These are phyloP conservation scores for Phytophthora boehmeriae DNA, from an alignment of 352 stramenopile genomes.

Conservation along the genomic window DNA sequence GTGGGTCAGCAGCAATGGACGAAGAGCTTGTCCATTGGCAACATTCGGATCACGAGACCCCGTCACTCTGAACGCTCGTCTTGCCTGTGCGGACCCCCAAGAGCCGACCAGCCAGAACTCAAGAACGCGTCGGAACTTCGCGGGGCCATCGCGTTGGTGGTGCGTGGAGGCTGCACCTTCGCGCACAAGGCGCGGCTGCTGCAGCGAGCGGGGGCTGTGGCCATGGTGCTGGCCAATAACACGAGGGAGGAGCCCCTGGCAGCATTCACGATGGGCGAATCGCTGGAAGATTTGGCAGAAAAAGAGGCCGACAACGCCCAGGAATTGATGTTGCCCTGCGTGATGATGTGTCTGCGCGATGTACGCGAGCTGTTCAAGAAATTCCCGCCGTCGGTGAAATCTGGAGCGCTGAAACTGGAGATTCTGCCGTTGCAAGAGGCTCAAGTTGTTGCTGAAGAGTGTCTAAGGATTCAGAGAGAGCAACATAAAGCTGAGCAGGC, in stretches of 20 bases:
- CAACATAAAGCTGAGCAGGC: slow-evolving; percentile 19
- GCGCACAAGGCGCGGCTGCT: slow-evolving; percentile 63
- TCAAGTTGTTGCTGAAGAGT: slow-evolving; percentile 38
- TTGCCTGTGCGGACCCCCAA: slow-evolving; percentile 69
- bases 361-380: slow-evolving; percentile 70
- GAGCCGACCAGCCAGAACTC: slow-evolving; percentile 56
- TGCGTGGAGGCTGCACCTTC: slow-evolving; percentile 76
- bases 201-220: slow-evolving; percentile 58
- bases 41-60: slow-evolving; percentile 57
- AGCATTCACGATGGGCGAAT: slow-evolving; percentile 65
- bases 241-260: slow-evolving; percentile 58
- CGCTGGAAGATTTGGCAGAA: slow-evolving; percentile 23
- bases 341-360: slow-evolving; percentile 73
- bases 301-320: slow-evolving; percentile 2
- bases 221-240: slow-evolving; percentile 59
- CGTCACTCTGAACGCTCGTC: slow-evolving; percentile 22
- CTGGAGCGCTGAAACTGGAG: slow-evolving; percentile 48
- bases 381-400: slow-evolving; percentile 54
- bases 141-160: slow-evolving; percentile 63
- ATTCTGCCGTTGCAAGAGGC: slow-evolving; percentile 36
- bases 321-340: slow-evolving; percentile 54
- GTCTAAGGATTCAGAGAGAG: slow-evolving; percentile 27
- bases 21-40: slow-evolving; percentile 56
- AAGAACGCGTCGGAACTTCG: slow-evolving; percentile 51
- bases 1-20: slow-evolving; percentile 52